Base-by-base conservation (phyloP, 305 asterid genomes). In the Fraxinus angustifolia region DNA sequence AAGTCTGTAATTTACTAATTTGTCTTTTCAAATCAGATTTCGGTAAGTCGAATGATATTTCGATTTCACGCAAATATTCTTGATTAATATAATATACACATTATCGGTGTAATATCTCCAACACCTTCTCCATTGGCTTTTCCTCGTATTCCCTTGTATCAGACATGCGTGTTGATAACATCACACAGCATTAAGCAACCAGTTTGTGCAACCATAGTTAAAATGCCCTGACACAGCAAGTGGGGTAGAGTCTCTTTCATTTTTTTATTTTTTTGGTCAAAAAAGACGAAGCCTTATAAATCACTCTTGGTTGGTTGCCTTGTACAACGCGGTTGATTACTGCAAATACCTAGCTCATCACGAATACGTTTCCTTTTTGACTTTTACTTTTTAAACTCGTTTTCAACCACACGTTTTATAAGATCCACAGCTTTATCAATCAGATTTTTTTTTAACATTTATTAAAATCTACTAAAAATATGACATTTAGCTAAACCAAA, bases 151-250 rank as follows among this genome's bases (percentile, higher is more conserved):
- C 73, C 80, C 85, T 85, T 82, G 81, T 83, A 83, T 81, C 85
- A 87, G 82, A 56, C 68, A 79, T 81, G 84, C 87, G 87, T 83
- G 62, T 42, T 79, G 78, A 82, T 85, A 77, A 77, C 88, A 83
- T 87, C 88, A 85, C 73, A n/a, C 19, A 26, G 83, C 90, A 87
- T 88, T 81, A 23, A 77, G 8, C 75, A 35, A 42, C 5, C 35
- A 26, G 4, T 26, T 65, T 26, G 73, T 26, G 73, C 33, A 23
- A 62, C 34, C 16, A 62, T 8, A 14, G 0, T 48, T 48, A 65
- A 65, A 65, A 8, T 65, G 73, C 35, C 70, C 17, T 8, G 28
- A 65, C 26, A 65, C 73, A 65, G 73, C 16, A 26, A 26, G 73
- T 65, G 35, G 70, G 73, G 73, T 65, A 10, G 8, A 6, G 17